Conservation (phyloP, 768 basidiomycete species). For the Termitomyces sp. region DNA sequence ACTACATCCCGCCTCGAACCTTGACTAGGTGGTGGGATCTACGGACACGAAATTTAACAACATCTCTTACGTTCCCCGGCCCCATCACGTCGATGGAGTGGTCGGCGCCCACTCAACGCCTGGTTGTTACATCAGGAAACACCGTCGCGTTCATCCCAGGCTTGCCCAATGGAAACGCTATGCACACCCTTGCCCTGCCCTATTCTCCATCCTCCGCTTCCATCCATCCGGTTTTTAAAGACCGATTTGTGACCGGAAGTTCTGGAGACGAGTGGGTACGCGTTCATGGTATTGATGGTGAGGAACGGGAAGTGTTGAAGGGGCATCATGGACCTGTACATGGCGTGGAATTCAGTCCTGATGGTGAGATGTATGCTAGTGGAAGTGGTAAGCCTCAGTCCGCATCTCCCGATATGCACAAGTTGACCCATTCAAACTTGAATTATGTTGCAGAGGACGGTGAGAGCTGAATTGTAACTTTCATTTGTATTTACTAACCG, state of each 20-base stretch:
- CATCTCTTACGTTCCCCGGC: conserved; percentile 63
- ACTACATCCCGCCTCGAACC: conserved; percentile 9
- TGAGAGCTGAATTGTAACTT: conserved; percentile 16
- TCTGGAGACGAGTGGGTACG: conserved; percentile 94
- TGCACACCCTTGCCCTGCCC: conserved; percentile 72
- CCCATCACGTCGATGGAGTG: conserved; percentile 95
- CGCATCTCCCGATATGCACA: background rate
- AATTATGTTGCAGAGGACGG: conserved; percentile 58
- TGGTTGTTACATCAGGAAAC: conserved; percentile 89
- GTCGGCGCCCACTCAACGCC: conserved; percentile 70
- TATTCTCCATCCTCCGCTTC: conserved; percentile 94
- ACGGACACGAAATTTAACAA: conserved; percentile 67
- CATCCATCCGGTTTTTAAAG: conserved; percentile 82
- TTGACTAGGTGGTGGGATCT: conserved; percentile 91
- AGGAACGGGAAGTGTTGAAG: conserved; percentile 87
- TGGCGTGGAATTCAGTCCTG: conserved; percentile 89
- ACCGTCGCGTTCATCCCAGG: conserved; percentile 89
- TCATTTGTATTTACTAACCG: background rate
- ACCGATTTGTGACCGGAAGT: conserved; percentile 91
- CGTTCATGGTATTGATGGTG: conserved; percentile 85
- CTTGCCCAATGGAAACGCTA: conserved; percentile 54
- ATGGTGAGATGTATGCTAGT: conserved; percentile 96
- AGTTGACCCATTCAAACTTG: conserved; percentile 4
- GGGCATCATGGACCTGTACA: conserved; percentile 98
- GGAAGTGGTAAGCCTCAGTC: conserved; percentile 70